Evolutionary conservation across 139 green algal genomes (phyloP).

Genomic region (Spirogloea muscicola): DNA sequence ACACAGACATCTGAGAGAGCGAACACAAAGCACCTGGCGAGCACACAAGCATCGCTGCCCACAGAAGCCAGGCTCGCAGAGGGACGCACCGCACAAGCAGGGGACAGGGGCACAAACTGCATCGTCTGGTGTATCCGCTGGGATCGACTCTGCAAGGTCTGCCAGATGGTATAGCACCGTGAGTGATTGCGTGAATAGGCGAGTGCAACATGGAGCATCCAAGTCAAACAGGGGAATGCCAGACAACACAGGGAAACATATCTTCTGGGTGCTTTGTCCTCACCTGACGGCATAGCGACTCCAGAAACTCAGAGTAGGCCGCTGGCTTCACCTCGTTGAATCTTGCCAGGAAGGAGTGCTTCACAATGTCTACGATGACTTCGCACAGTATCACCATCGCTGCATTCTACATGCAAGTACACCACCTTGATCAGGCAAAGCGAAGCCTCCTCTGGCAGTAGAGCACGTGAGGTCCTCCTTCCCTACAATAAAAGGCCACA

Average conservation of each 20-base stretch:
- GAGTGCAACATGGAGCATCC: neutral
- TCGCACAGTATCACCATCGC: conserved; percentile 45
- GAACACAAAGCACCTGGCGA: too few relatives aligned
- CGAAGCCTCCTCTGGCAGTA: too few relatives aligned
- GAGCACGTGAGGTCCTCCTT: too few relatives aligned
- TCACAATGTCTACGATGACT: conserved; percentile 56
- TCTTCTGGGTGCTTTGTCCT: neutral
- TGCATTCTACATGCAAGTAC: conserved; percentile 31
- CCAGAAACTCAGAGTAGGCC: conserved; percentile 49
- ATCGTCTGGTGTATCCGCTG: conserved; percentile 32
- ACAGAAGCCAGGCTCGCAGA: too few relatives aligned
- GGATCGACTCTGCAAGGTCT: conserved; percentile 21
- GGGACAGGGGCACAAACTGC: conserved; percentile 33
- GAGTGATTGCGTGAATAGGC: neutral
- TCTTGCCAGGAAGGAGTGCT: conserved; percentile 60
- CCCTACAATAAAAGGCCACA: too few relatives aligned
- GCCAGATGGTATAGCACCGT: neutral
- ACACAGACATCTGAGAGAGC: too few relatives aligned
- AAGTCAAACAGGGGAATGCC: neutral
- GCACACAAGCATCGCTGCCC: too few relatives aligned
- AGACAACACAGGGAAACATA: too few relatives aligned
- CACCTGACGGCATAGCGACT: conserved; percentile 47
- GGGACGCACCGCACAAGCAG: conserved; percentile 35
- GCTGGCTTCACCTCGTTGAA: conserved; percentile 57
- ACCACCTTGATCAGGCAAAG: too few relatives aligned